Conservation (phyloP, 2,329 filamentous ascomycete species). For the Apiospora malaysiana region DNA sequence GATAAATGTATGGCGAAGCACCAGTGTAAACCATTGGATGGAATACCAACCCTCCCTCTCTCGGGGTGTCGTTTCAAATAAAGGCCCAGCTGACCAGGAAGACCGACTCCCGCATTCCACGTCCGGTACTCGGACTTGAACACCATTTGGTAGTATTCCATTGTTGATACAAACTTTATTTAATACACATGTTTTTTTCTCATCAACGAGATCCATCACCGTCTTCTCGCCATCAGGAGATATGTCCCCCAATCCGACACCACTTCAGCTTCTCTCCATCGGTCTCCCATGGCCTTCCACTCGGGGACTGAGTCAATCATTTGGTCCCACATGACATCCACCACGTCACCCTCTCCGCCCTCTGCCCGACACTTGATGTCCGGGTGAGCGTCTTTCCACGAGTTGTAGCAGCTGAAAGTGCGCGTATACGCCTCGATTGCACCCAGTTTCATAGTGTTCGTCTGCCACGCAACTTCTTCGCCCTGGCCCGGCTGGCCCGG, state of each 20-base stretch:
- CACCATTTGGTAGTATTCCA: neutral
- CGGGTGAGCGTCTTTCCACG: slow-evolving; percentile 63
- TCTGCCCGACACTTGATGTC: slow-evolving; percentile 53
- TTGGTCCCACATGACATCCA: slow-evolving; percentile 67
- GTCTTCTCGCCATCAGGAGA: slow-evolving; percentile 60
- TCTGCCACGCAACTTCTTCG: slow-evolving; percentile 54
- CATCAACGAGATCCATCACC: slow-evolving; percentile 29
- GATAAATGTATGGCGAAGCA: neutral
- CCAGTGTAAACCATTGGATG: neutral
- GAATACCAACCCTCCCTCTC: neutral
- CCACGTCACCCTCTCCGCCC: slow-evolving; percentile 64
- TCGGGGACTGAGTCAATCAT: slow-evolving; percentile 59
- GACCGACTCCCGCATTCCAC: neutral
- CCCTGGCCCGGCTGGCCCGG: slow-evolving; percentile 50
- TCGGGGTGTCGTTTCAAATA: neutral
- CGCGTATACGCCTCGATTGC: slow-evolving; percentile 65
- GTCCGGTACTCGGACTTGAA: neutral
- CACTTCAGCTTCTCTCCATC: slow-evolving; percentile 60
- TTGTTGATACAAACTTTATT: neutral
- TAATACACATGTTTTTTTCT: neutral
- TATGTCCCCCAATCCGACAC: slow-evolving; percentile 67
- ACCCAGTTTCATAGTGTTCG: slow-evolving; percentile 59
- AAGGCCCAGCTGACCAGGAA: neutral
- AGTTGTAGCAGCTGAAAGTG: slow-evolving; percentile 65
- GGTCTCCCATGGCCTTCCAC: slow-evolving; percentile 54